Evolutionary conservation across 2,329 filamentous ascomycete species (phyloP), one percentile per base, ranked within the genome.

Genomic region (Pezicula carpinea): DNA sequence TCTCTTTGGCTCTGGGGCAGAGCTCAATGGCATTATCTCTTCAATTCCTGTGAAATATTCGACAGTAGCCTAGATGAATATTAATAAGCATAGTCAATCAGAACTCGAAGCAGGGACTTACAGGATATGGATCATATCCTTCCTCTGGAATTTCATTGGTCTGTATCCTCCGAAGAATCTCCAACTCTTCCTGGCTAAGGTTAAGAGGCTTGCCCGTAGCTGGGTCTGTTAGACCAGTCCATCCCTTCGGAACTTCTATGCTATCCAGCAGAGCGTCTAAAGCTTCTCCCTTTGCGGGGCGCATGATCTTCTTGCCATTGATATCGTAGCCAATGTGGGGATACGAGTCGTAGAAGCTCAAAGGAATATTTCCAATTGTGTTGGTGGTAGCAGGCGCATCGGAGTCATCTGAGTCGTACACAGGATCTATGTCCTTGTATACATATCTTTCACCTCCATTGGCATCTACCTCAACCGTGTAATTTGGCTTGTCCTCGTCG

Each of bases 261-360:
- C 88, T 96, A 61, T 99, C 92, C 8, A 99, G 76, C 36, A 99
- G 76, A 11, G 90, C 89, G 73, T 99, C 93, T 26, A 99, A 73
- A 31, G 93, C 93, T 65, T 96, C 87, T 44, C 92, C 92, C 57
- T 90, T 92, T 4, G 95, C 93, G 6, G 93, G 93, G 44, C 93
- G 86, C 83, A 96, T 88, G 54, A 99, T 96, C 68, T 88, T 95
- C 78, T 95, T 96, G 67, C 93, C 93, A 67, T 99, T 95, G 72
- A 99, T 97, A 61, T 96, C 89, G 70, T 99, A 99, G 50, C 93
- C 93, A 64, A 99, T 96, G 66, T 99, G 93, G 43, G 93, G 93
- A 65, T 96, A 99, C 31, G 89, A 87, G 66, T 99, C 93, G 73
- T 99, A 99, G 70, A 96, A 97, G 3, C 87, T 86, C 42, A 97